Percentiles rank a stretch among this genome's conserved stretches.
These are phyloP conservation scores for Trifolium subterraneum DNA, from an alignment of 306 rosid genomes.

Conservation along the genomic window DNA sequence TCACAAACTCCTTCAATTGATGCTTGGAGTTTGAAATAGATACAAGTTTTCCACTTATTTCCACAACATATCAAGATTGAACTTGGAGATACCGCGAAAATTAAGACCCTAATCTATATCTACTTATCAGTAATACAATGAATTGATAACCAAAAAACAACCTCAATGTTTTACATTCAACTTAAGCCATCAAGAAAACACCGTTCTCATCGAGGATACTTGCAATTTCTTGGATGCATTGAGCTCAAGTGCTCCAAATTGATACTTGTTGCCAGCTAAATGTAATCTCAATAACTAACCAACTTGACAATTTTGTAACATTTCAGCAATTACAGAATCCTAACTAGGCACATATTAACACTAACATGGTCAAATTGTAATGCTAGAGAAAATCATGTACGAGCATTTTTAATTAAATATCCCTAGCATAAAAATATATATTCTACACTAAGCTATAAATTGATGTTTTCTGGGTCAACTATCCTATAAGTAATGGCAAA, in stretches of 20 bases:
- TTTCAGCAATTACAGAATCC: conserved; percentile 37
- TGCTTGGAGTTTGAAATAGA: too few relatives aligned
- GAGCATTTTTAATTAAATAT: not conserved
- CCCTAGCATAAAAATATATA: conserved; percentile 28
- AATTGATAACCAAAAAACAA: not conserved
- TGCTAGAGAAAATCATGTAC: conserved; percentile 27
- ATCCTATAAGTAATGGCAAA: conserved; percentile 29
- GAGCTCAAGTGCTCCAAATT: not conserved
- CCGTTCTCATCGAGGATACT: not conserved
- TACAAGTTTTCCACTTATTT: too few relatives aligned
- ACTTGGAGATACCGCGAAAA: too few relatives aligned
- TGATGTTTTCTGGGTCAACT: conserved; percentile 38
- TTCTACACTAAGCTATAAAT: conserved; percentile 38
- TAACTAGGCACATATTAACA: conserved; percentile 45
- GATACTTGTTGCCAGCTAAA: not conserved
- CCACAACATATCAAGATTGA: too few relatives aligned
- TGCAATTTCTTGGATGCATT: not conserved
- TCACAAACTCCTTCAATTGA: too few relatives aligned
- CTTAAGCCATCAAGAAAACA: not conserved
- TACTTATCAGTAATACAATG: not conserved
- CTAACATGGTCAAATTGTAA: conserved; percentile 31
- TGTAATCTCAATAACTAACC: conserved; percentile 13
- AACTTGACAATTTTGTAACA: conserved; percentile 21
- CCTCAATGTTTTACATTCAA: not conserved
- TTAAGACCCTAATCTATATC: not conserved